Percentiles rank a stretch among this genome's conserved stretches.
These are phyloP conservation scores for Melocanna baccifera DNA, from an alignment of 176 grass and related monocot species.

Conservation along the genomic window DNA sequence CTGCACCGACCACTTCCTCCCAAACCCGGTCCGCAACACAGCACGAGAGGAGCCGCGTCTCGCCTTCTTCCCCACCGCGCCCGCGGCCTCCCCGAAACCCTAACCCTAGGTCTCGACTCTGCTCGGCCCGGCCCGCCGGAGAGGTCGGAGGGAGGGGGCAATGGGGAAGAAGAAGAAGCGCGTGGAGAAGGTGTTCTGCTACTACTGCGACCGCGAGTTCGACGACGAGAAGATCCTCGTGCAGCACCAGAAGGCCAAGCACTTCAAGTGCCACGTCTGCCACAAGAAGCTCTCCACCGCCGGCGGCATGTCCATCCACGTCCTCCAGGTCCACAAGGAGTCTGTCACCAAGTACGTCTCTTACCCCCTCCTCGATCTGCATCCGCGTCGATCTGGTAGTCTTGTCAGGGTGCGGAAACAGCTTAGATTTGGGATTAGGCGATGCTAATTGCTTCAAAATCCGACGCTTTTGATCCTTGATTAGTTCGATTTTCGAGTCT, in stretches of 20 bases:
- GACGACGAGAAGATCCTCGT: conserved; percentile 99
- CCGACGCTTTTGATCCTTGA: not conserved
- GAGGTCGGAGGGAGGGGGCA: not conserved
- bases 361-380: not conserved
- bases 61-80: not conserved
- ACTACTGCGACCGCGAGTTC: conserved; percentile 99
- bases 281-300: conserved; percentile 99
- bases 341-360: conserved; percentile 73
- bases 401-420: not conserved
- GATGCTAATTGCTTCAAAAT: not conserved
- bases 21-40: not conserved
- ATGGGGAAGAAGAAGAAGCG: conserved; percentile 99
- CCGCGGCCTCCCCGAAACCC: conserved; percentile 45
- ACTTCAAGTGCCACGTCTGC: conserved; percentile 99
- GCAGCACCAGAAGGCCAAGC: conserved; percentile 99
- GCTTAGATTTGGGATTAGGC: conserved; percentile 5
- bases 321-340: conserved; percentile 99
- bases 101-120: conserved; percentile 22
- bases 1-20: not conserved
- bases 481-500: not conserved
- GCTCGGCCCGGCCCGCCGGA: not conserved
- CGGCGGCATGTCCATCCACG: conserved; percentile 94
- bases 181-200: conserved; percentile 89
- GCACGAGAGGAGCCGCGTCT: not conserved
- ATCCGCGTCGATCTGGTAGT: not conserved